Evolutionary conservation across 2,329 filamentous ascomycete genomes (phyloP), one percentile per base, ranked within the genome.

Genomic region (Rutstroemia sp.): DNA sequence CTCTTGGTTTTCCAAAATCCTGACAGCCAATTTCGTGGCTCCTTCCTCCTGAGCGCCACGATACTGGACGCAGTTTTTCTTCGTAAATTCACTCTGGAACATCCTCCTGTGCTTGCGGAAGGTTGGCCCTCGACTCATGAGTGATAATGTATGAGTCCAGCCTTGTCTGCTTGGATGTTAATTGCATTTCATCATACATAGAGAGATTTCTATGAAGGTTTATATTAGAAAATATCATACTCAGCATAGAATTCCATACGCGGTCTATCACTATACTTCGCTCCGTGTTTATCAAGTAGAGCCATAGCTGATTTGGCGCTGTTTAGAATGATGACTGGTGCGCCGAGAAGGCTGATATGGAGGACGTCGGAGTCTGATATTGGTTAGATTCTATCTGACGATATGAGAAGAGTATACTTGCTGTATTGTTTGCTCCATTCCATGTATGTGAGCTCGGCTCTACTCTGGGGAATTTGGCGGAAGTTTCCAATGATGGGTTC

Each of bases 91-190:
- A 40, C 67, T 70, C 57, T 78, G 76, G n/a, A 78, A 65, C 19
- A 76, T 64, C 51, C 69, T 71, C 23, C 76, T 72, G 59, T 77
- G 76, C 55, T 73, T 61, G 17, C 69, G 68, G 60, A 75, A 77
- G 19, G 63, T 62, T 16, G 71, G 66, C 0, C 73, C 73, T 68
- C 70, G 74, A 57, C 65, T 68, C 2, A 76, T 64, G 58, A 76
- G 77, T 10, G 74, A 75, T 25, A 77, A 64, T 0, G 75, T 76
- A 38, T 72, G 71, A n/a, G 68, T 65, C 75, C 75, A 78, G n/a
- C 74, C 75, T 34, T 48, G 23, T 48, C 46, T 48, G 8, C 16
- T 48, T 17, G 12, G 16, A 25, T 12, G 16, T n/a, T 6, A 48
- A 21, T 42, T 42, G n/a, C 5, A 7, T 42, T 42, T n/a, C 3